Base-by-base conservation (phyloP, 352 stramenopile genomes). In the Globisporangium paddicum region DNA sequence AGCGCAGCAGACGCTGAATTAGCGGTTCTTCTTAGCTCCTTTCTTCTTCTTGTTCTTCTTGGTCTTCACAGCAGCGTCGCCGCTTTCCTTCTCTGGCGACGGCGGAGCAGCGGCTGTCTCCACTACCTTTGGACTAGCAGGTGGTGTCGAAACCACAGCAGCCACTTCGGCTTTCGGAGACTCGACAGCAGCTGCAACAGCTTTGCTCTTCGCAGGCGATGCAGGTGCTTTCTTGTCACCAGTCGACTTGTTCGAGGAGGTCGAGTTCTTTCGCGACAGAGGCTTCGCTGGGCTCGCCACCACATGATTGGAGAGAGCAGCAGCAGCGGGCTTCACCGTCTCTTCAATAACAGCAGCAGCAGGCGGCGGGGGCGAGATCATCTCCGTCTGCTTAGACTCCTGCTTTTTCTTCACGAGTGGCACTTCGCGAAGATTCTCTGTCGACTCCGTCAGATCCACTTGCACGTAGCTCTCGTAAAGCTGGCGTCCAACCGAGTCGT, bases 391-490 rank as follows among this genome's bases (percentile, higher is more conserved):
- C 8, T 63, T 37, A 8, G 18, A 25, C 56, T 58, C 45, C 14
- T 23, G 23, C 3, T 41, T 42, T 41, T 28, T 73, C 52, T 40
- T 62, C 49, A 48, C 60, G 14, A 58, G 50, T 48, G 61, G 46
- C 16, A 59, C 49, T 42, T 66, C 58, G 5, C 70, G 70, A 11
- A 75, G 34, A 35, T 68, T 71, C 46, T 78, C 70, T 0, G 67
- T 79, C 23, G 71, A 79, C 45, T 69, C 68, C 7, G 80, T 87
- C 45, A 90, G 63, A 6, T 90, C 78, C 45, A 90, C 77, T 26
- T 86, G 69, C 19, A 90, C 77, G 52, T 85, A 90, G 49, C 86
- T 77, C 11, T 90, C 80, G 40, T 77, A 77, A 2, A 75, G 56
- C 28, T 86, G 49, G 68, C 68, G 41, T 14, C 41, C 47, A 7